A percentile compares a stretch with the other conserved stretches of the same genome.
These are phyloP conservation scores for Tulasnella sp. DNA, from an alignment of 768 basidiomycete genomes.

Conservation along the genomic window DNA sequence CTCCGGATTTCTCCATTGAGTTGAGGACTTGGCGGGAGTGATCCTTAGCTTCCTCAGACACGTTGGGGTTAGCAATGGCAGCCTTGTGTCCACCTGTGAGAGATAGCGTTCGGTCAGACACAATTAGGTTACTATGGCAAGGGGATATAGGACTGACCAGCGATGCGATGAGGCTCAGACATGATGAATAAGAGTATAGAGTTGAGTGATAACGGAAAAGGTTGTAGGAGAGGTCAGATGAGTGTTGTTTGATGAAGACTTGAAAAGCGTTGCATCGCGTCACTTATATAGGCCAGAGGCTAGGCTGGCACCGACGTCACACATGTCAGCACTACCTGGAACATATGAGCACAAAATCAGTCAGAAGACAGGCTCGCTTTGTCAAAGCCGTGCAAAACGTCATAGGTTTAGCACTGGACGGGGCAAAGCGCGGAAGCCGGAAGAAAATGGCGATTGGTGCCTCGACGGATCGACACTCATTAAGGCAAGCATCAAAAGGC, in stretches of 20 bases:
- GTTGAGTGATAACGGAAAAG: neutral
- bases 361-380: no score
- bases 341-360: no score
- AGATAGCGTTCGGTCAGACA: neutral
- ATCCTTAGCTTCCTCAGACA: constrained; percentile 32
- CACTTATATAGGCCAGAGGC: neutral
- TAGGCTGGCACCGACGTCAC: neutral
- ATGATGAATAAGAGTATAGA: neutral
- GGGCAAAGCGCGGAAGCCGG: no score
- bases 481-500: neutral
- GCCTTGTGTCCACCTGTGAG: constrained; percentile 30
- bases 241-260: neutral
- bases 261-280: neutral
- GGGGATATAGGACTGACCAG: neutral
- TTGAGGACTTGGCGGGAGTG: constrained; percentile 29
- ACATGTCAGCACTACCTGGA: neutral
- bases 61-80: constrained; percentile 30
- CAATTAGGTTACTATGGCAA: neutral
- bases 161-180: constrained; percentile 29
- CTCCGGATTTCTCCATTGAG: constrained; percentile 24
- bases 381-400: neutral
- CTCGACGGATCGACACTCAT: neutral
- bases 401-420: neutral
- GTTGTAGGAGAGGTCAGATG: neutral
- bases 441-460: neutral